phyloP scores from a whole-genome alignment of 192 early-diverging fungal species.

The Podila clonocystis region DNA sequence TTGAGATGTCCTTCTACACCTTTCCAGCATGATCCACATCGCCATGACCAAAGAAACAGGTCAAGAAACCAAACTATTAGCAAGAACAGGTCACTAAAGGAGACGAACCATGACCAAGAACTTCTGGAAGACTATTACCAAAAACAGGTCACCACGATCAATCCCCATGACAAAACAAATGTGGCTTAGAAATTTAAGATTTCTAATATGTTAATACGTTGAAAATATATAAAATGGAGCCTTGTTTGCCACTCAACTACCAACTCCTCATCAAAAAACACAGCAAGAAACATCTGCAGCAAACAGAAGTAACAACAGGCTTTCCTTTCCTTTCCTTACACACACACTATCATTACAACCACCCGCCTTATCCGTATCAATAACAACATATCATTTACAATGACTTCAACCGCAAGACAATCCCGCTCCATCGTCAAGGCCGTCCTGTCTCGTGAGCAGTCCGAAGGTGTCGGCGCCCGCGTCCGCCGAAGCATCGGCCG shows the following conservation, averaged over 20 bases:
- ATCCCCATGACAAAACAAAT: too few relatives aligned
- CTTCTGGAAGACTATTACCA: neutral
- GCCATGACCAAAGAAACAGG: neutral
- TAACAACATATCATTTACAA: neutral
- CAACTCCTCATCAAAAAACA: too few relatives aligned
- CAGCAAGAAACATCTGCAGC: too few relatives aligned
- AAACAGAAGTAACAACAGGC: too few relatives aligned
- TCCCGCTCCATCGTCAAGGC: neutral
- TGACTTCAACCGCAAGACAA: neutral
- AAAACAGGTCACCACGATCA: neutral
- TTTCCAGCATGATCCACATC: neutral
- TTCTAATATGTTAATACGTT: too few relatives aligned
- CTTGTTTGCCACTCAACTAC: too few relatives aligned
- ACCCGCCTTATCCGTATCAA: neutral
- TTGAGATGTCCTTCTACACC: neutral
- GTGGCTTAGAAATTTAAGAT: too few relatives aligned
- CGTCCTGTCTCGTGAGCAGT: constrained; percentile 47
- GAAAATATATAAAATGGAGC: too few relatives aligned
- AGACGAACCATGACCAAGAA: neutral
- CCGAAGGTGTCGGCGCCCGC: constrained; percentile 86
- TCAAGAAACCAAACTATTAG: neutral
- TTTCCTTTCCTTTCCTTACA: too few relatives aligned
- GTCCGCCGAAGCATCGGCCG: constrained; percentile 86
- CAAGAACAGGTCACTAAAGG: neutral
- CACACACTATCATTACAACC: neutral